Base-by-base conservation (phyloP, 306 rosid genomes). In the Vigna nakashimae region DNA sequence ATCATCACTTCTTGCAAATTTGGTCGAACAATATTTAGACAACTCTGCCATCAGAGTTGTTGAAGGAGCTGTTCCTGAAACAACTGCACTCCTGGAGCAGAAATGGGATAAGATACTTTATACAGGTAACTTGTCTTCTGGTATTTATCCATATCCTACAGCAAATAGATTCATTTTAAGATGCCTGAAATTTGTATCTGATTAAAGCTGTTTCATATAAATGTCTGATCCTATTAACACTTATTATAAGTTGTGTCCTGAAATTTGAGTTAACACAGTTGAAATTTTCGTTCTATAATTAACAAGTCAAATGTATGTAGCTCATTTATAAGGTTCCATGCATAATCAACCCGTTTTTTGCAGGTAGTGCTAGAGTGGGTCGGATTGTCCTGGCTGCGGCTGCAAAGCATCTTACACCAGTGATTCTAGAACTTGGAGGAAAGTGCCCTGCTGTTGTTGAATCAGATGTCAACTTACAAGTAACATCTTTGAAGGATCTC, bases 381-480 rank as follows among this genome's bases (percentile, higher is more conserved):
- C 93, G 92, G 68, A 91, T 93, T 63, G 96, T 93, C 81, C 84
- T 93, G 98, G 90, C 96, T 69, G 98, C 98, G n/a, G 96, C 98
- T 28, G 94, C 94, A 68, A 93, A 93, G 82, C 96, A 93, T 82
- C 94, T 93, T 55, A 91, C 96, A 10, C 98, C 98, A 6, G 94
- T 93, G 51, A 71, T 85, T 79, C 80, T 93, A 43, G 98, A 93
- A 79, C 96, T 93, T 34, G 96, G 98, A 52, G 98, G 98, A 57
- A 93, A 93, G 82, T 93, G 94, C 72, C 98, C 98, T 0, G 96
- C 94, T 55, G 91, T 93, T 76, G 94, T 93, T 20, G 91, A 93
- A 57, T 86, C 98, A 26, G 57, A 93, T 84, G 78, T 88, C 63
- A 74, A 93, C 81, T 86, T 93, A 68, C 89, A 91, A 82, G 98